Evolutionary conservation across 129 eudicot genomes (phyloP).

Genomic region (sunflower (Helianthus annuus)): DNA sequence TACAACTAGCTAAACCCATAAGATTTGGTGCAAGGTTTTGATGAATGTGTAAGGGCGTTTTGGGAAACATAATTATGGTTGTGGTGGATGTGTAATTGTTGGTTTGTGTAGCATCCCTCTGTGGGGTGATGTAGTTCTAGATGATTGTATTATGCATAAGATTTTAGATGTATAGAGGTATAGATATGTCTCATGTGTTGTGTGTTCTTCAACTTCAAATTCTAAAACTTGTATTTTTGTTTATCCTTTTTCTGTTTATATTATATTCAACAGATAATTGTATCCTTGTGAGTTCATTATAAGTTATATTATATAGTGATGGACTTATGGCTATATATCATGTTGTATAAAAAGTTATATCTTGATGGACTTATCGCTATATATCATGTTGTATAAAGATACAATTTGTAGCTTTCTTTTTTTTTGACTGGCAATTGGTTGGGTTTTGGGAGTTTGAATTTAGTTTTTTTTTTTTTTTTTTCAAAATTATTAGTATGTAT

Average conservation of each 20-base stretch:
- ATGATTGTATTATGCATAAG: slow-evolving; percentile 38
- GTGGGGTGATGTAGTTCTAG: slow-evolving; percentile 37
- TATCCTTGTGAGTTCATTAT: slow-evolving; percentile 16
- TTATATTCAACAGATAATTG: slow-evolving; percentile 27
- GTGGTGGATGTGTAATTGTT: slow-evolving; percentile 32
- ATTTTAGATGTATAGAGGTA: slow-evolving; percentile 45
- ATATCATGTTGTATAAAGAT: no score
- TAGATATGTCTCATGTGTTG: slow-evolving; percentile 18
- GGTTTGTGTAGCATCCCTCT: slow-evolving; percentile 37
- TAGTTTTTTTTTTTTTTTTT: no score
- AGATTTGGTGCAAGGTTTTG: neutral
- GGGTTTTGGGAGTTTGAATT: no score
- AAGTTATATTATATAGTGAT: neutral
- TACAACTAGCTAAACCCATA: slow-evolving; percentile 51
- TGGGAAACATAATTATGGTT: slow-evolving; percentile 13
- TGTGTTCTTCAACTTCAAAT: slow-evolving; percentile 22
- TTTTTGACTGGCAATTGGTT: no score
- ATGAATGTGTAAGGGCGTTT: slow-evolving; percentile 17
- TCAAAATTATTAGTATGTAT: no score
- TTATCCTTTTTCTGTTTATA: neutral
- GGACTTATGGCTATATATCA: no score
- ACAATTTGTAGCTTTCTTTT: no score
- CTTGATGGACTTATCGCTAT: no score
- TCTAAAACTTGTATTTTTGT: slow-evolving; percentile 8
- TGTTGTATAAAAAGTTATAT: no score